Base-by-base conservation (phyloP, 345 rosid species). In the Hypericum androsaemum region DNA sequence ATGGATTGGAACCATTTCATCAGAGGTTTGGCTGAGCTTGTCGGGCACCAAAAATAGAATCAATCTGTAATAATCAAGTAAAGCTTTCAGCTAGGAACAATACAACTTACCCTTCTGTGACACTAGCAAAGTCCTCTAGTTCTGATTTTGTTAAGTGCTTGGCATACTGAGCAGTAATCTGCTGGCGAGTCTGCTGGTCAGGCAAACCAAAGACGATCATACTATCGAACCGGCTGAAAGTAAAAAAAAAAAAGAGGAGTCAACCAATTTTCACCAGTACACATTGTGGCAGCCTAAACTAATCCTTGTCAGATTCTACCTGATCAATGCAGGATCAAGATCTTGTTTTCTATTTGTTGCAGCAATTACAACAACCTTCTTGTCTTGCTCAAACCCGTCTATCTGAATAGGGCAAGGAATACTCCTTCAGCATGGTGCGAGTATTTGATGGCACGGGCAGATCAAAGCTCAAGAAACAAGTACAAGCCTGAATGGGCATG, bases 291-390 rank as follows among this genome's bases (percentile, higher is more conserved):
- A 28, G 4, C 35, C 1, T 8, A 17, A 49, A 5, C n/a, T n/a
- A 39, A 52, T 8, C 56, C 48, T 10, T 28, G 16, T 8, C 41
- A 41, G 22, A 42, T 37, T 35, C 8, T 58, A 83, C 98, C 98
- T 88, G 56, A 92, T 77, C 53, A 88, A 67, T 42, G 98, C 95
- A 10, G 97, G 88, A 72, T 88, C 97, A 57, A 92, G 94, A 67
- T 88, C 98, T 69, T 81, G 94, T 74, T 85, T 92, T 64, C 98
- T 76, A 65, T 88, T 88, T 52, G 97, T 92, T 53, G 97, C 97
- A 41, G 97, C 98, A 55, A 92, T 77, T 36, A 92, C 86, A 6
- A 83, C 85, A 46, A 83, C 95, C 62, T 85, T 85, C 65, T 85
- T 83, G 48, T 85, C 90, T 58, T 83, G 94, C 61, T 92, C 97